Percentiles rank a stretch among this genome's conserved stretches.
phyloP scores from a whole-genome alignment of 2,329 filamentous ascomycete genomes.

The Fusarium goolgardi region DNA sequence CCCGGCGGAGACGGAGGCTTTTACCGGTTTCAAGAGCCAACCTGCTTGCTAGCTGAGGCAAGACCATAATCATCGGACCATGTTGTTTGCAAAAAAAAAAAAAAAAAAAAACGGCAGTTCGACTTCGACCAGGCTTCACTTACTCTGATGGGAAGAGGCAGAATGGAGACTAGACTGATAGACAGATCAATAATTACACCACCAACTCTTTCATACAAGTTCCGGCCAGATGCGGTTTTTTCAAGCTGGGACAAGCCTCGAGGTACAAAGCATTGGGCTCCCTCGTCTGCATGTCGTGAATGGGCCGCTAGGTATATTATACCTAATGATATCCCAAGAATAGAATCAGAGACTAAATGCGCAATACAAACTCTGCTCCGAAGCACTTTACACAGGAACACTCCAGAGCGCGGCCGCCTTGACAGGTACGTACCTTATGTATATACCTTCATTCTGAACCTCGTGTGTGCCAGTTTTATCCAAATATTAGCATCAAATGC shows the following conservation, averaged over 20 bases:
- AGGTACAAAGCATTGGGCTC: background rate
- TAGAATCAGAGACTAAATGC: slow-evolving; percentile 2
- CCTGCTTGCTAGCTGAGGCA: background rate
- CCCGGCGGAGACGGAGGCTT: background rate
- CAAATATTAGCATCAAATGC: slow-evolving; percentile 3
- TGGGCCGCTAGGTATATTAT: background rate
- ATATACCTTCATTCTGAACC: background rate
- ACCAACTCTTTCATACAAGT: background rate
- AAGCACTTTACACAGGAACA: background rate
- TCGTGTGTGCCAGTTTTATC: background rate
- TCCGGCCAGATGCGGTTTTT: background rate
- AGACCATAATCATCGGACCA: background rate
- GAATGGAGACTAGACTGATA: background rate
- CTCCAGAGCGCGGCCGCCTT: slow-evolving; percentile 17
- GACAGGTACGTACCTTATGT: background rate
- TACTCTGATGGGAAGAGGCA: background rate
- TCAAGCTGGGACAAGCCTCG: background rate
- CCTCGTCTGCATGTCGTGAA: background rate
- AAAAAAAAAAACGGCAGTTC: background rate
- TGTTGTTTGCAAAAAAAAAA: background rate
- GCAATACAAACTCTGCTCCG: background rate
- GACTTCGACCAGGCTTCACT: background rate
- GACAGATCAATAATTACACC: background rate
- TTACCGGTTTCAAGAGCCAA: background rate
- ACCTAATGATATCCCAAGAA: background rate